phyloP scores from a whole-genome alignment of 2,329 filamentous ascomycete species.

The Teratosphaeriaceae sp. region DNA sequence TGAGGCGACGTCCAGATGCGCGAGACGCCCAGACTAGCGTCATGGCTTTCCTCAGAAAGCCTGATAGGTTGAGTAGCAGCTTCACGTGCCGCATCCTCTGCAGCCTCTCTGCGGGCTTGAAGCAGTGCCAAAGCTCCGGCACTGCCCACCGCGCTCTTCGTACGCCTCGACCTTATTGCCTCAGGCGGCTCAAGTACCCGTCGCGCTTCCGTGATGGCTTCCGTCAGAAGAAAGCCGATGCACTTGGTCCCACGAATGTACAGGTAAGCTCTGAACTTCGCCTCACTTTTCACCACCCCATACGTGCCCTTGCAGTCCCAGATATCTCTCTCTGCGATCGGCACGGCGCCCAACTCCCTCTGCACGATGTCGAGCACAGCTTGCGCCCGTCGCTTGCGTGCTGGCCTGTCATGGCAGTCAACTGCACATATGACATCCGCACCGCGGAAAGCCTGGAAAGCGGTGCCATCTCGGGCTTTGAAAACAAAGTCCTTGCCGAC shows the following conservation, averaged over 20 bases:
- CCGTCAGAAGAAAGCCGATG: slow-evolving; percentile 54
- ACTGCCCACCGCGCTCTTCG: slow-evolving; percentile 8
- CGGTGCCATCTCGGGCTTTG: slow-evolving; percentile 17
- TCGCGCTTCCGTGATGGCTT: slow-evolving; percentile 53
- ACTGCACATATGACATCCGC: slow-evolving; percentile 52
- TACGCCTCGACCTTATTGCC: not conserved
- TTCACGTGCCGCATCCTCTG: slow-evolving; percentile 10
- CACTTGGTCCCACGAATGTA: slow-evolving; percentile 57
- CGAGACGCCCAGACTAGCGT: slow-evolving; percentile 55
- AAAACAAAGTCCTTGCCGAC: slow-evolving; percentile 52
- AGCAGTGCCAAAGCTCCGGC: slow-evolving; percentile 15
- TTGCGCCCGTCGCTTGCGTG: slow-evolving; percentile 49
- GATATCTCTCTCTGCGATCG: slow-evolving; percentile 50
- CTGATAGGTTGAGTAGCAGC: slow-evolving; percentile 13
- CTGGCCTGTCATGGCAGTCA: slow-evolving; percentile 46
- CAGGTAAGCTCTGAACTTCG: slow-evolving; percentile 55
- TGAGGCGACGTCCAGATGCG: slow-evolving; percentile 58
- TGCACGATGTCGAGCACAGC: slow-evolving; percentile 54
- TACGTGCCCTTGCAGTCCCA: slow-evolving; percentile 41
- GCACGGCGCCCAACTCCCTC: slow-evolving; percentile 54
- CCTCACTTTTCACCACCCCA: slow-evolving; percentile 6
- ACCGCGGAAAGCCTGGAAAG: slow-evolving; percentile 17
- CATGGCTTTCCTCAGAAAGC: slow-evolving; percentile 15
- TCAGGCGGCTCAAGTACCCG: slow-evolving; percentile 35
- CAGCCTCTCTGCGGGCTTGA: slow-evolving; percentile 17